phyloP scores from a whole-genome alignment of 1,139 yeast species.

The Ogataea hybrid region DNA sequence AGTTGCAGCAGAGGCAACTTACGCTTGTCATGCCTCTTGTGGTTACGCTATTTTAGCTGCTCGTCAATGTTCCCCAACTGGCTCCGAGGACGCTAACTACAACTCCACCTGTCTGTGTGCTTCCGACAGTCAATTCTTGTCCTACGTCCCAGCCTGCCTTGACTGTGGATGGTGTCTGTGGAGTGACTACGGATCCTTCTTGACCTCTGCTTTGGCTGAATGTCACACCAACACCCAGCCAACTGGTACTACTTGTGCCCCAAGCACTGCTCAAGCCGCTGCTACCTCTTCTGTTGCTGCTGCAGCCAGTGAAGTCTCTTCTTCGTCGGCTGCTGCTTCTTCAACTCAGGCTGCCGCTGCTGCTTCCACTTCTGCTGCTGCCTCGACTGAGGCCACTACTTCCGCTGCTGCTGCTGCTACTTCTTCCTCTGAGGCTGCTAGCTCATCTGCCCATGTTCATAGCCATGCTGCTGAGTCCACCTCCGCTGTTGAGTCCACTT shows the following conservation, averaged over 20 bases:
- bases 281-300: neutral
- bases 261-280: slow-evolving; percentile 6
- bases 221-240: slow-evolving; percentile 30
- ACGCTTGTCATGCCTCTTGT: slow-evolving; percentile 27
- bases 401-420: slow-evolving; percentile 1
- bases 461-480: slow-evolving; percentile 7
- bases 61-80: slow-evolving; percentile 19
- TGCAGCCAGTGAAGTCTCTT: neutral
- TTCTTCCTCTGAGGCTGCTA: slow-evolving; percentile 8
- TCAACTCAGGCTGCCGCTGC: slow-evolving; percentile 7
- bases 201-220: slow-evolving; percentile 27
- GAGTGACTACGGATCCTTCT: slow-evolving; percentile 29
- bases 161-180: slow-evolving; percentile 35
- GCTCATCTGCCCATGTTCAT: slow-evolving; percentile 19
- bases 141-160: slow-evolving; percentile 27
- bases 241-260: slow-evolving; percentile 31
- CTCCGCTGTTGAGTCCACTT: slow-evolving; percentile 13
- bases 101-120: slow-evolving; percentile 29
- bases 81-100: slow-evolving; percentile 25
- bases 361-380: slow-evolving; percentile 1
- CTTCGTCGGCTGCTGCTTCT: slow-evolving; percentile 7
- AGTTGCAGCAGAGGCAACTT: slow-evolving; percentile 19
- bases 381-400: slow-evolving; percentile 4
- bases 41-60: slow-evolving; percentile 28
- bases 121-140: slow-evolving; percentile 22